Evolutionary conservation across 768 basidiomycete species (phyloP), one percentile per base, ranked within the genome.

Genomic region (Lentinula raphanica): DNA sequence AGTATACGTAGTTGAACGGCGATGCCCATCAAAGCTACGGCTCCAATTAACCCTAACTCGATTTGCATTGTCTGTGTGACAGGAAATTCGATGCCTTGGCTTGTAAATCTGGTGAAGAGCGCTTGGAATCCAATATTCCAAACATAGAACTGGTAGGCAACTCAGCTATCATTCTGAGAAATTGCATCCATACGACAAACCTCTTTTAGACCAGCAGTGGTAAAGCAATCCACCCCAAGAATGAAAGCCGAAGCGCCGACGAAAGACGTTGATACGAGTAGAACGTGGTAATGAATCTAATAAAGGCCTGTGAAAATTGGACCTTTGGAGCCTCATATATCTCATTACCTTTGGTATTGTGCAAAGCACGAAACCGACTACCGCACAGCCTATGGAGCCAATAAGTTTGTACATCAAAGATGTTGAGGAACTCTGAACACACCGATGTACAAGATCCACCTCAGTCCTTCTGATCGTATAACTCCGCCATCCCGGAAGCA

Each of bases 381-480:
- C 90, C 49, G 79, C 85, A 69, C 85, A 81, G 13, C 74, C 91
- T 94, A 60, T 12, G 19, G 29, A 48, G 32, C 23, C 3, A 61
- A 67, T 58, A 60, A 61, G 64, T 60, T 66, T 61, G 51, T 66
- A 48, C 62, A 59, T 39, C 61, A 62, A 8, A 54, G 62, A 60
- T 40, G 56, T 38, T 42, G 39, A 54, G 40, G 49, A 15, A 42
- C 35, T 53, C 29, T 59, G 38, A 45, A 60, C 73, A 63, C 71
- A 87, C 94, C 89, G 58, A 94, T 91, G 65, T 90, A 89, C 61
- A 97, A 75, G 60, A 96, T 88, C 93, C 94, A 98, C 60, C 94
- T 80, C 57, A 87, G 82, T 6, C 91, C 90, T 49, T 91, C 81
- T 45, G 83, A 79, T 46, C 74, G 76, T 64, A 98, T 90, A 60